phyloP scores from a whole-genome alignment of 768 basidiomycete species.

The Suillus lakei region DNA sequence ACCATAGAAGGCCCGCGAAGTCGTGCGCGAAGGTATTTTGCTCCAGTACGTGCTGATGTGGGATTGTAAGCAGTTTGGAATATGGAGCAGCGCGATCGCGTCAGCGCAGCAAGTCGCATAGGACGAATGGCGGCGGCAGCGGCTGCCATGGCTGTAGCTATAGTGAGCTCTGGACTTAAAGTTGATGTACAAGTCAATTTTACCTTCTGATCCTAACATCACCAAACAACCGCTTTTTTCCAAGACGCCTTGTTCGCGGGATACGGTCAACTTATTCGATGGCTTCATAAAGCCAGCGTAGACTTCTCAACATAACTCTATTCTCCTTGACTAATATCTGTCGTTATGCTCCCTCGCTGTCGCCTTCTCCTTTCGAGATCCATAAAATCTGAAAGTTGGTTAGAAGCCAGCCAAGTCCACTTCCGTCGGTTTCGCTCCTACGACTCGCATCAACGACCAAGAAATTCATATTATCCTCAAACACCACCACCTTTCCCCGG shows the following conservation, averaged over 20 bases:
- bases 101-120: conserved; percentile 63
- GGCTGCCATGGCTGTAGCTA: conserved; percentile 21
- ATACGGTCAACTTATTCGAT: not conserved
- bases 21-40: conserved; percentile 85
- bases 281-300: not conserved
- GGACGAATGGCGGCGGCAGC: conserved; percentile 41
- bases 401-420: conserved; percentile 23
- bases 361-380: conserved; percentile 17
- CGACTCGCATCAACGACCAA: not conserved
- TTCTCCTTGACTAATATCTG: not conserved
- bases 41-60: conserved; percentile 76
- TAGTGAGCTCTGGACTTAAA: not conserved
- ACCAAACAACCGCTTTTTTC: conserved; percentile 28
- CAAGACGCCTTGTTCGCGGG: not conserved
- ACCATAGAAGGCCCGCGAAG: conserved; percentile 88
- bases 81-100: conserved; percentile 67
- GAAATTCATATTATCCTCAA: not conserved
- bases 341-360: conserved; percentile 29
- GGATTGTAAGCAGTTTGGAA: conserved; percentile 94
- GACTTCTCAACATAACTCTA: not conserved
- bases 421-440: conserved; percentile 23
- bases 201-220: conserved; percentile 33
- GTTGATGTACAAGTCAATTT: not conserved
- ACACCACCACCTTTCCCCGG: not conserved
- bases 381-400: conserved; percentile 20